phyloP scores from a whole-genome alignment of 2,329 filamentous ascomycete genomes.

The Pezicula radicicola region DNA sequence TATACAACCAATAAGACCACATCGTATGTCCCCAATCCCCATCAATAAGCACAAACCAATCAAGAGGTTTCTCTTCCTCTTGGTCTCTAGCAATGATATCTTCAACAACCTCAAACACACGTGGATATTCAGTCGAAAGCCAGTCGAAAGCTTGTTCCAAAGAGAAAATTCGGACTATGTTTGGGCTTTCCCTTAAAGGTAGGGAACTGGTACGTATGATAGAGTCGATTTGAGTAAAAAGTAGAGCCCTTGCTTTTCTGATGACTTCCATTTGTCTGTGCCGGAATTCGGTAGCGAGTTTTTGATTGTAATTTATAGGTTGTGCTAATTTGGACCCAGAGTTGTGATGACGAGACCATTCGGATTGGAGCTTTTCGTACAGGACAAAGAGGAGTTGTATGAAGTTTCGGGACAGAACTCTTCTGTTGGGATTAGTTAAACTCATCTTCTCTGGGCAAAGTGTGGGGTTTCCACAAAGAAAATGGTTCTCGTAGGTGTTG shows the following conservation, averaged over 20 bases:
- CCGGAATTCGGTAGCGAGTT: conserved; percentile 19
- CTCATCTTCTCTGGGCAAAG: conserved; percentile 15
- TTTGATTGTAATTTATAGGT: conserved; percentile 21
- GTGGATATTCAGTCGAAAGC: neutral
- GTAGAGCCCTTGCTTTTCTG: conserved; percentile 1
- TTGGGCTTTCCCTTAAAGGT: too few species aligned
- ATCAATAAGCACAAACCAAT: neutral
- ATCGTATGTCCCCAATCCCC: conserved; percentile 1
- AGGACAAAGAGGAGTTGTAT: conserved; percentile 13
- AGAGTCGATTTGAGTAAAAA: neutral
- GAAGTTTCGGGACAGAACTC: conserved; percentile 14
- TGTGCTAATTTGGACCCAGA: conserved; percentile 7
- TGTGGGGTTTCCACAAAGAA: conserved; percentile 8
- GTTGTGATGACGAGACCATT: conserved; percentile 10
- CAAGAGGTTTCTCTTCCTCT: neutral
- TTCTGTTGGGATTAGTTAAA: conserved; percentile 5
- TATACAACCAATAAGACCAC: neutral
- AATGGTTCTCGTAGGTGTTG: conserved; percentile 17
- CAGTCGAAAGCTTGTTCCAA: conserved; percentile 1
- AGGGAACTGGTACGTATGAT: neutral
- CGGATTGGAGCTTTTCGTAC: conserved; percentile 14
- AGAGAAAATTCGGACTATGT: neutral
- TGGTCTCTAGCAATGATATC: neutral
- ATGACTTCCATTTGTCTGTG: conserved; percentile 16
- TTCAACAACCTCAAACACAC: neutral